Base-by-base conservation (phyloP, 2,329 filamentous ascomycete genomes). In the Paraphoma sp. region DNA sequence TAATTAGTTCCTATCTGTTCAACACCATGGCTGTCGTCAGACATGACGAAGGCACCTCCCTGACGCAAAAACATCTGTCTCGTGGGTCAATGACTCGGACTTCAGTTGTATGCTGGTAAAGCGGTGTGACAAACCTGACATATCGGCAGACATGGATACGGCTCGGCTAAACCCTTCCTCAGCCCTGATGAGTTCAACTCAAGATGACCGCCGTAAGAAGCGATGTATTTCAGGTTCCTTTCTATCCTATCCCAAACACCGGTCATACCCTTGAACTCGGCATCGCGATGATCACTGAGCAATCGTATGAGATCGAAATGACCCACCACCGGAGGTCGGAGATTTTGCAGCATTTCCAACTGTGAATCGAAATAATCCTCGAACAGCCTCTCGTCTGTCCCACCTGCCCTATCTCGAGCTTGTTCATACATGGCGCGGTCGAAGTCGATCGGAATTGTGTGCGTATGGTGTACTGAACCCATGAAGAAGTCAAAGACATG, bases 281-380 rank as follows among this genome's bases (percentile, higher is more conserved):
- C 76, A 47, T 84, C 85, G 0, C 90, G 89, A 17, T 90, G 82
- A 54, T 87, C 84, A 67, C 90, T 93, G 74, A 95, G 83, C 61
- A 99, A 79, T 11, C 94, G 83, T 52, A 98, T 89, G 17, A 99
- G 85, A 78, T 99, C 95, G 74, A 99, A 96, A 78, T 99, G 95
- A 0, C 93, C 95, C 4, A 99, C 89, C 11, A 99, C 84, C 7
- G 86, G 86, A 31, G 95, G 95, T 64, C 81, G 80, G 62, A 97
- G 77, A 7, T 84, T 82, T 51, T 78, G 76, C 45, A 99, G 82
- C 93, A 99, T 96, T 17, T 87, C 86, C 58, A 85, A 84, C 80
- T 98, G 95, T 64, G 88, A 82, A 75, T 98, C 93, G 74, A 96
- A 98, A 79, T 97, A 99, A 62, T 87, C 86, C 71, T 87, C 87